These are phyloP conservation scores for Miscanthus sacchariflorus DNA, from an alignment of 202 grass and related monocot species.

Conservation along the genomic window DNA sequence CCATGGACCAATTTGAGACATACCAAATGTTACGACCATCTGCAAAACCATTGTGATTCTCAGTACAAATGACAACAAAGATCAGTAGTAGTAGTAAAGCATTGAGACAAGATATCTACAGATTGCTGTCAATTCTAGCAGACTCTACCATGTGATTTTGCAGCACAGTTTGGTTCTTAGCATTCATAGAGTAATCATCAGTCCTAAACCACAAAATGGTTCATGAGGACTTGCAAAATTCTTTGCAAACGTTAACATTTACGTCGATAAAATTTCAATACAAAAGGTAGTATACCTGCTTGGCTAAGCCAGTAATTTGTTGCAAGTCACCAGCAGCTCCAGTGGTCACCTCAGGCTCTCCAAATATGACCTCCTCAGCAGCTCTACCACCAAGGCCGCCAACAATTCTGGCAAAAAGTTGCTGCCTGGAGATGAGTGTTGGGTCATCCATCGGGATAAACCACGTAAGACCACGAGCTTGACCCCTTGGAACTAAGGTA, in stretches of 20 bases:
- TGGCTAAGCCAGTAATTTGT: constrained; percentile 96
- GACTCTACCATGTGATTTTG: background rate
- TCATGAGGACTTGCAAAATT: background rate
- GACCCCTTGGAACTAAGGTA: constrained; percentile 90
- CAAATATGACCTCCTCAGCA: constrained; percentile 94
- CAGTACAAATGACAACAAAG: constrained; percentile 15
- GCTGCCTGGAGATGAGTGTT: constrained; percentile 92
- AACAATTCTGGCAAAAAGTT: constrained; percentile 97
- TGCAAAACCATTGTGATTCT: constrained; percentile 42
- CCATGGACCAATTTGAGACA: constrained; percentile 95
- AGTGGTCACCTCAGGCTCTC: constrained; percentile 96
- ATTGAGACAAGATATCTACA: background rate
- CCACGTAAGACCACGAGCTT: constrained; percentile 98
- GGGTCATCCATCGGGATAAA: constrained; percentile 98
- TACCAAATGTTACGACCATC: constrained; percentile 94
- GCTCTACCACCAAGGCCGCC: constrained; percentile 96
- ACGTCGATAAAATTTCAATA: constrained; percentile 6
- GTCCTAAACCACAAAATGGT: constrained; percentile 14
- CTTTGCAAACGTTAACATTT: background rate
- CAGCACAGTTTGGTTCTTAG: background rate
- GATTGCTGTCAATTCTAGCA: background rate
- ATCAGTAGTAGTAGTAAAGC: background rate
- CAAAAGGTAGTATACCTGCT: constrained; percentile 65
- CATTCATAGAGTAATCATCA: background rate
- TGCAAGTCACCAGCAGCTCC: constrained; percentile 98